Conservation (phyloP, 768 basidiomycete species). For the Gloeopeniophorella convolvens region DNA sequence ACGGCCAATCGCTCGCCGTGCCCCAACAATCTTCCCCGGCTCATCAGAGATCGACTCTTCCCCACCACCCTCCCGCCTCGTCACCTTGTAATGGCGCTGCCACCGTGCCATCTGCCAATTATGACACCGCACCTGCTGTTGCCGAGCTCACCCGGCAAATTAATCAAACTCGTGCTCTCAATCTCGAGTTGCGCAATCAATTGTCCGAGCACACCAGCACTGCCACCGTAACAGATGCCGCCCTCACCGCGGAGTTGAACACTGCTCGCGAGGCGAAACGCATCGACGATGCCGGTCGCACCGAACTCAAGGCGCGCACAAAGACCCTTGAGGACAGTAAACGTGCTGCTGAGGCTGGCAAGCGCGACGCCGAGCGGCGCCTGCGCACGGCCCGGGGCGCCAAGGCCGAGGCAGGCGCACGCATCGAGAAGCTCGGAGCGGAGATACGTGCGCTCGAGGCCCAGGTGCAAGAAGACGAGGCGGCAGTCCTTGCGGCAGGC, state of each 20-base stretch:
- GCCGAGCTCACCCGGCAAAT: slow-evolving; percentile 75
- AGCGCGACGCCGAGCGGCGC: slow-evolving; percentile 84
- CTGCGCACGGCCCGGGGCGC: slow-evolving; percentile 61
- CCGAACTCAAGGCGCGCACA: slow-evolving; percentile 76
- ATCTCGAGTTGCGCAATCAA: slow-evolving; percentile 64
- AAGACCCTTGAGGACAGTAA: slow-evolving; percentile 84
- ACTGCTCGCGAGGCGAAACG: slow-evolving; percentile 71
- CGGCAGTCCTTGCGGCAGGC: not conserved
- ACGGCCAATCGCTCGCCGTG: slow-evolving; percentile 23
- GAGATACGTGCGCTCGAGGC: slow-evolving; percentile 49
- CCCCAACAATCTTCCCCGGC: slow-evolving; percentile 13
- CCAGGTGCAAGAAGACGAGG: slow-evolving; percentile 18
- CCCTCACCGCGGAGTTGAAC: slow-evolving; percentile 62
- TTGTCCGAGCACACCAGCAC: slow-evolving; percentile 40
- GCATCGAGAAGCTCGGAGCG: slow-evolving; percentile 48
- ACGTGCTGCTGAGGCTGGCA: slow-evolving; percentile 71
- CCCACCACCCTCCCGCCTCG: slow-evolving; percentile 10
- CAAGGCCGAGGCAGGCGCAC: slow-evolving; percentile 54
- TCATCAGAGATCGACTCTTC: slow-evolving; percentile 16
- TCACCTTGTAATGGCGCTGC: slow-evolving; percentile 13
- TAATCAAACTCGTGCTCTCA: slow-evolving; percentile 48
- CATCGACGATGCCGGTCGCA: slow-evolving; percentile 71
- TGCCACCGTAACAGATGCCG: slow-evolving; percentile 46
- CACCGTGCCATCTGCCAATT: slow-evolving; percentile 33
- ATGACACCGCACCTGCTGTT: slow-evolving; percentile 63